phyloP scores from a whole-genome alignment of 2,329 filamentous ascomycete species.

The Grosmannia penicillata region DNA sequence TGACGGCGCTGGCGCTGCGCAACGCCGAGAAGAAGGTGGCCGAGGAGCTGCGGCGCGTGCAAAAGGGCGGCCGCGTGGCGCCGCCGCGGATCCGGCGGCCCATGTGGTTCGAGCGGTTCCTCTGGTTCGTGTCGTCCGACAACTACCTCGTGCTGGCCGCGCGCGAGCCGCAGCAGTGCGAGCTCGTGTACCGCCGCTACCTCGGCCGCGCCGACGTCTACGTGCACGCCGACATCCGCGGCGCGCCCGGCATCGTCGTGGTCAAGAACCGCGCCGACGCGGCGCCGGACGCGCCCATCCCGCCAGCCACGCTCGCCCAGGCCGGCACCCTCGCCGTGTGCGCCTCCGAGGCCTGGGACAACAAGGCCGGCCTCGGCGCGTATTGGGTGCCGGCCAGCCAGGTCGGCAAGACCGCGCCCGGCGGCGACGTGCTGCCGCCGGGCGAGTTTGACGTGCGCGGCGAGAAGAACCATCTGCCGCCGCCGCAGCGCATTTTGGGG shows the following conservation, averaged over 20 bases:
- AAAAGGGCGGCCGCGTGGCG: conserved; percentile 81
- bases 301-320: conserved; percentile 80
- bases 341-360: conserved; percentile 85
- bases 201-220: conserved; percentile 83
- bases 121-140: conserved; percentile 90
- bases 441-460: conserved; percentile 73
- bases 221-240: conserved; percentile 77
- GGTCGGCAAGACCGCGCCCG: conserved; percentile 69
- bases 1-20: conserved; percentile 71
- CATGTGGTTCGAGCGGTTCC: conserved; percentile 95
- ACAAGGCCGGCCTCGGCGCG: conserved; percentile 86
- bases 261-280: conserved; percentile 75
- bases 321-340: conserved; percentile 76
- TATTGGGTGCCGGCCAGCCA: conserved; percentile 92
- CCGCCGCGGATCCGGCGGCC: conserved; percentile 69
- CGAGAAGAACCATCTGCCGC: conserved; percentile 82
- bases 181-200: conserved; percentile 78
- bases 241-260: conserved; percentile 61
- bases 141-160: conserved; percentile 85
- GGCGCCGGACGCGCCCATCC: conserved; percentile 64
- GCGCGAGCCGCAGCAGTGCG: conserved; percentile 77
- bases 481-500: conserved; percentile 73
- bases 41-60: conserved; percentile 67
- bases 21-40: conserved; percentile 81
- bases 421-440: conserved; percentile 63